A percentile compares a stretch with the other conserved stretches of the same genome.
These are phyloP conservation scores for Suhomyces sp. DNA, from an alignment of 805 yeast genomes.

Conservation along the genomic window DNA sequence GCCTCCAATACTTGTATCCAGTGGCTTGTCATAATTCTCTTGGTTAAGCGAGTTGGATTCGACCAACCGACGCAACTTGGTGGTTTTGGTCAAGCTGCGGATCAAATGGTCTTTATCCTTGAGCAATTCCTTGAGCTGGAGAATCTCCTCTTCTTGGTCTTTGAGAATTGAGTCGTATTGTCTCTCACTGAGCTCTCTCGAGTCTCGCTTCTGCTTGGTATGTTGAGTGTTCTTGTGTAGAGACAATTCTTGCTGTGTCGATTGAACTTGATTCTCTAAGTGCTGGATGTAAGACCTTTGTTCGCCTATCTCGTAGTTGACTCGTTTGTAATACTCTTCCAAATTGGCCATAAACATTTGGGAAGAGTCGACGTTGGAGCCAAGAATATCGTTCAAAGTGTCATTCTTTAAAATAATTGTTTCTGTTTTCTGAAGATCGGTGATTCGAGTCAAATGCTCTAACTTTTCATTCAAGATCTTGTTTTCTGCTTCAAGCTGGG, in stretches of 20 bases:
- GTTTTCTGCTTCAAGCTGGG: slow-evolving; percentile 57
- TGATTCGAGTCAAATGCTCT: slow-evolving; percentile 64
- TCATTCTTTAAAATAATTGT: slow-evolving; percentile 58
- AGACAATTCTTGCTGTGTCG: slow-evolving; percentile 18
- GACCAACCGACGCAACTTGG: slow-evolving; percentile 51
- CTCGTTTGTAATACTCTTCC: slow-evolving; percentile 48
- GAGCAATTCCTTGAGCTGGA: slow-evolving; percentile 57
- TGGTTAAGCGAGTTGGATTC: slow-evolving; percentile 27
- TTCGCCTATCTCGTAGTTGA: slow-evolving; percentile 54
- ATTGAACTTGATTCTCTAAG: slow-evolving; percentile 51
- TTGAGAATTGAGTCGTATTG: slow-evolving; percentile 37
- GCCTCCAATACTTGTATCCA: neutral
- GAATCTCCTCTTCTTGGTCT: slow-evolving; percentile 64
- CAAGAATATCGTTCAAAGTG: slow-evolving; percentile 55
- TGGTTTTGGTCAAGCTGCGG: slow-evolving; percentile 64
- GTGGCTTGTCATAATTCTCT: neutral
- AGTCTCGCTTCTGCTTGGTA: slow-evolving; percentile 3
- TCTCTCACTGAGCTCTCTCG: slow-evolving; percentile 8
- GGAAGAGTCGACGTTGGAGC: slow-evolving; percentile 37
- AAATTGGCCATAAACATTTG: slow-evolving; percentile 45
- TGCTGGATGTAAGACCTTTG: slow-evolving; percentile 57
- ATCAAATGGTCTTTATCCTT: slow-evolving; percentile 78
- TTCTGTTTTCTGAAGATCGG: slow-evolving; percentile 58
- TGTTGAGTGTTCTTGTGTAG: neutral
- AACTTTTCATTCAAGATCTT: slow-evolving; percentile 60